Conservation (phyloP, 805 yeast species). For the Wickerhamiella azymoides region DNA sequence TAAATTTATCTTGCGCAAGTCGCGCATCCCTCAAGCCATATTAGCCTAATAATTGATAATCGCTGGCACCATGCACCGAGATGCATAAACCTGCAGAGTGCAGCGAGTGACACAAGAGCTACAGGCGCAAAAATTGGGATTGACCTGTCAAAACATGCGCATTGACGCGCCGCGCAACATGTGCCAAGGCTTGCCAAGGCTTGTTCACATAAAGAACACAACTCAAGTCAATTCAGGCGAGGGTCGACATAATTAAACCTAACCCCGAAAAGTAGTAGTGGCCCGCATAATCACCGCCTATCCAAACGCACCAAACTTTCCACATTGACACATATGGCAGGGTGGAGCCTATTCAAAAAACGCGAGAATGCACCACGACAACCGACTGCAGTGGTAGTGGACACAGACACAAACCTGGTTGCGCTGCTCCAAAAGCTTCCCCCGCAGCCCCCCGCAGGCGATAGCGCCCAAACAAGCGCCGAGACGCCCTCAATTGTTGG, state of each 20-base stretch:
- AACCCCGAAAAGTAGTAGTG: background rate
- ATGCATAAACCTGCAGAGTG: background rate
- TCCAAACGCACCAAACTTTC: background rate
- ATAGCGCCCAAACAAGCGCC: background rate
- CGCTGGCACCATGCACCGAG: background rate
- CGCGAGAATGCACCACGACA: background rate
- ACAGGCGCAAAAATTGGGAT: background rate
- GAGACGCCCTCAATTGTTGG: background rate
- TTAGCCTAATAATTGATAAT: too few species aligned
- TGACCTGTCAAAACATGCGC: too few species aligned
- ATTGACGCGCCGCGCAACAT: too few species aligned
- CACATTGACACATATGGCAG: too few species aligned
- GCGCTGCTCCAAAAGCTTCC: slow-evolving; percentile 2
- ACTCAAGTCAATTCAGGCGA: too few species aligned
- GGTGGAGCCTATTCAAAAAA: slow-evolving; percentile 7
- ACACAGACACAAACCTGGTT: background rate
- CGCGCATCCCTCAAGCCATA: too few species aligned
- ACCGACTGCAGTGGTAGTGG: background rate
- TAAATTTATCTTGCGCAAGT: too few species aligned
- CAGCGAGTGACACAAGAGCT: background rate
- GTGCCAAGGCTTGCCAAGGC: too few species aligned
- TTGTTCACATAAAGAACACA: too few species aligned
- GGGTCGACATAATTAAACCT: background rate
- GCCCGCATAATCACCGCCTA: background rate
- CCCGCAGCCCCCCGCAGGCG: background rate